These are phyloP conservation scores for Fusarium anthophilum DNA, from an alignment of 2,329 filamentous ascomycete genomes.

Conservation along the genomic window DNA sequence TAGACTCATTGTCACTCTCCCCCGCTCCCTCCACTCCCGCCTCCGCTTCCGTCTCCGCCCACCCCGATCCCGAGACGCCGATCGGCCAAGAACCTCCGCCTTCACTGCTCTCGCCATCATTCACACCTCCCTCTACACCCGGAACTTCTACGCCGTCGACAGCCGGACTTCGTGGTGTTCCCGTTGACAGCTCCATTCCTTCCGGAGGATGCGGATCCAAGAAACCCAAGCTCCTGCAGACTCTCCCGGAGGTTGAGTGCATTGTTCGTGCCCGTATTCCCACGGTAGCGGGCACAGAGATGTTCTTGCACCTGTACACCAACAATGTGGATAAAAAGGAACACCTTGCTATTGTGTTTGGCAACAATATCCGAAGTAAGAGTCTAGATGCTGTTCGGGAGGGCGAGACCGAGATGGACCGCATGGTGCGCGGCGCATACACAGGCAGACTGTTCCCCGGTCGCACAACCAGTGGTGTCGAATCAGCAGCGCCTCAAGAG, in stretches of 20 bases:
- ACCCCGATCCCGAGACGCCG: constrained; percentile 31
- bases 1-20: constrained; percentile 52
- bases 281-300: constrained; percentile 89
- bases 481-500: constrained; percentile 42
- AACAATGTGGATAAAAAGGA: constrained; percentile 96
- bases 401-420: constrained; percentile 85
- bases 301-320: constrained; percentile 95
- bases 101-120: constrained; percentile 87
- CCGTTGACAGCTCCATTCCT: constrained; percentile 67
- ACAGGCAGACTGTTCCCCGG: constrained; percentile 88
- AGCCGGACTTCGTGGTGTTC: constrained; percentile 60
- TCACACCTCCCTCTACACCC: constrained; percentile 76
- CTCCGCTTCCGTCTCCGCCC: constrained; percentile 22
- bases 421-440: constrained; percentile 95
- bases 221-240: constrained; percentile 76
- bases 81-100: constrained; percentile 56
- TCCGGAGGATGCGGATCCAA: constrained; percentile 70
- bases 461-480: constrained; percentile 76
- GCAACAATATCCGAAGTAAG: constrained; percentile 79
- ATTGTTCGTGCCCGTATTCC: constrained; percentile 95
- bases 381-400: constrained; percentile 75
- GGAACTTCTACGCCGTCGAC: constrained; percentile 63
- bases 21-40: constrained; percentile 32
- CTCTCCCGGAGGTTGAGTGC: constrained; percentile 87
- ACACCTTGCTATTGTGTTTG: constrained; percentile 96